A percentile compares a stretch with the other conserved stretches of the same genome.
These are phyloP conservation scores for Fusarium robinianum DNA, from an alignment of 2,329 filamentous ascomycete species.

Conservation along the genomic window DNA sequence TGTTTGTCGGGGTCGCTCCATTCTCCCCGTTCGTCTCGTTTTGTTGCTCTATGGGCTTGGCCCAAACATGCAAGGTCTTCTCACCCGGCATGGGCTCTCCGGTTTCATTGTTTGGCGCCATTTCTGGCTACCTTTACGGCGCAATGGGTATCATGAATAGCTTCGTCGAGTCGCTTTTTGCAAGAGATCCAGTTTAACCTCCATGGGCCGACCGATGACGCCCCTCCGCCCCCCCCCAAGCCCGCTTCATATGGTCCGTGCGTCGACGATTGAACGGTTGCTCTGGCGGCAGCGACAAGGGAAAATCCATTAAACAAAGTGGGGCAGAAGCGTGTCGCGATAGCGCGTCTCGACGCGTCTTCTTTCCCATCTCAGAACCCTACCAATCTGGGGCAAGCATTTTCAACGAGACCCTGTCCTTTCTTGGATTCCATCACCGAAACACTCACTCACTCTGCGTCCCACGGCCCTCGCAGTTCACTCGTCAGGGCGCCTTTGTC, in stretches of 20 bases:
- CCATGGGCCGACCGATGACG: constrained; percentile 37
- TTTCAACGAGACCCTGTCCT: constrained; percentile 24
- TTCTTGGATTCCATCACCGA: constrained; percentile 24
- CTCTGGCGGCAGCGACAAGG: constrained; percentile 10
- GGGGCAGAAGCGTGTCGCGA: constrained; percentile 36
- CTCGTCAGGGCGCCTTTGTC: constrained; percentile 22
- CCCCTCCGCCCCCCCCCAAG: constrained; percentile 24
- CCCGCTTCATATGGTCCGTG: constrained; percentile 28
- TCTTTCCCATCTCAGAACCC: constrained; percentile 16
- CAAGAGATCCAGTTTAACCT: constrained; percentile 16
- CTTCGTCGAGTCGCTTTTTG: constrained; percentile 14
- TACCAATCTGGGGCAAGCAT: constrained; percentile 36
- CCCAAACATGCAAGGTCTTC: constrained; percentile 46
- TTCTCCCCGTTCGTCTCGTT: constrained; percentile 25
- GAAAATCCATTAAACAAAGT: constrained; percentile 42
- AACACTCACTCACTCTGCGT: constrained; percentile 31
- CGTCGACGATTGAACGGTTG: constrained; percentile 10
- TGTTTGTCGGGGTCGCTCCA: constrained; percentile 27
- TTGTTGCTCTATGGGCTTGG: constrained; percentile 40
- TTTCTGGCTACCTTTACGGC: constrained; percentile 41
- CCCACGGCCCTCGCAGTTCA: constrained; percentile 25
- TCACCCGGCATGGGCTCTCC: constrained; percentile 33
- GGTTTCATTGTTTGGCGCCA: constrained; percentile 41
- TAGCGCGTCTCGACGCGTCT: constrained; percentile 43
- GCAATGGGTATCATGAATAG: constrained; percentile 36